Conservation (phyloP, 345 rosid genomes). For the Hibiscus syriacus region DNA sequence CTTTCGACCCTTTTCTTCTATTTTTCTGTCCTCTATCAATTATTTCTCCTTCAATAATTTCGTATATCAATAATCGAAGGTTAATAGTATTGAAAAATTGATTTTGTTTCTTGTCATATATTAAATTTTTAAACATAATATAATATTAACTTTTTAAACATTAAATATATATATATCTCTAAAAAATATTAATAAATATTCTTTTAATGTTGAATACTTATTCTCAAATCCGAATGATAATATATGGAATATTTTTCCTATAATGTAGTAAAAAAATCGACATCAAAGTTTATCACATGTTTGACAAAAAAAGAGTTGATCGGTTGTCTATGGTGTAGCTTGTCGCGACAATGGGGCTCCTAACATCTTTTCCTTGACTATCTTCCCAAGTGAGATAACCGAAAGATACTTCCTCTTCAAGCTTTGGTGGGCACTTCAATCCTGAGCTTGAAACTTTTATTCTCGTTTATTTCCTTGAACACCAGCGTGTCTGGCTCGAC, state of each 20-base stretch:
- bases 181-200: too few relatives aligned
- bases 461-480: constrained; percentile 35
- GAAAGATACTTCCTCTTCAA: constrained; percentile 11
- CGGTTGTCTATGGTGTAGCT: not conserved
- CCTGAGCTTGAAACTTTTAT: constrained; percentile 31
- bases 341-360: constrained; percentile 46
- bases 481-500: constrained; percentile 34
- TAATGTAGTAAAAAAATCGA: not conserved
- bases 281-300: not conserved
- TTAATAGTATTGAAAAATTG: not conserved
- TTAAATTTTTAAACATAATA: not conserved
- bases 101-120: not conserved
- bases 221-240: not conserved
- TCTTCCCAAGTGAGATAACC: constrained; percentile 49
- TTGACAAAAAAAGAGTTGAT: not conserved
- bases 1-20: not conserved
- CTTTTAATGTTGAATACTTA: too few relatives aligned
- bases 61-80: not conserved
- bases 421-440: constrained; percentile 28
- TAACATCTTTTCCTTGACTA: constrained; percentile 31
- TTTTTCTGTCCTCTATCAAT: not conserved
- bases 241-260: not conserved
- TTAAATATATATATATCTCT: too few relatives aligned
- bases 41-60: not conserved
- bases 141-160: not conserved